Conservation (phyloP, 768 basidiomycete species). For the Suillus hirtellus region DNA sequence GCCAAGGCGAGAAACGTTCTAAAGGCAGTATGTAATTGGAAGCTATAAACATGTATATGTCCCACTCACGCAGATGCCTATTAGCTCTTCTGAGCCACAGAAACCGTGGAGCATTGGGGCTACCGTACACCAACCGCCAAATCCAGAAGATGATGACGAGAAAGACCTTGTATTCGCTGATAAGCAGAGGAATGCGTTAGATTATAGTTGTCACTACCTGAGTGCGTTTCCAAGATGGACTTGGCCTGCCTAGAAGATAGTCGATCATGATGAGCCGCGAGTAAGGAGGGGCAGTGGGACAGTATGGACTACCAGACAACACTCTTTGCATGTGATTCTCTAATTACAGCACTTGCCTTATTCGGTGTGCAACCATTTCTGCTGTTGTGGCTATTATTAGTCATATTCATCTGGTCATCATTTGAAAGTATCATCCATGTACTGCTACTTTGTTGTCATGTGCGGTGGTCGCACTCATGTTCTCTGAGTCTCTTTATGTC, state of each 20-base stretch:
- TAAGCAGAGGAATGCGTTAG: neutral
- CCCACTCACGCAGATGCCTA: slow-evolving; percentile 54
- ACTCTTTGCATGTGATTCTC: slow-evolving; percentile 36
- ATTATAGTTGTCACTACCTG: slow-evolving; percentile 50
- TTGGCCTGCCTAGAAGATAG: slow-evolving; percentile 86
- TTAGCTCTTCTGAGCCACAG: slow-evolving; percentile 64
- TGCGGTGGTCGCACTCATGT: neutral
- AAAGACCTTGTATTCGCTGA: slow-evolving; percentile 60
- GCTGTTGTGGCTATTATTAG: neutral
- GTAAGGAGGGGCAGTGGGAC: slow-evolving; percentile 3
- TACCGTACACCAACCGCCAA: slow-evolving; percentile 72
- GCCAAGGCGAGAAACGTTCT: slow-evolving; percentile 95
- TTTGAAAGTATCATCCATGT: neutral
- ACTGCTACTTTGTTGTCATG: too few species aligned
- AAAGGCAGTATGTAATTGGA: slow-evolving; percentile 2
- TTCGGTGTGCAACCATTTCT: slow-evolving; percentile 14
- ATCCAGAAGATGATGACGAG: slow-evolving; percentile 92
- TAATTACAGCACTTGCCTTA: slow-evolving; percentile 19
- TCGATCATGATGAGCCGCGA: slow-evolving; percentile 72
- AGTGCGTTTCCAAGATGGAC: slow-evolving; percentile 83
- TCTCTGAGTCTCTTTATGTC: neutral
- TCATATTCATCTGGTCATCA: slow-evolving; percentile 9
- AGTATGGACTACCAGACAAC: slow-evolving; percentile 1
- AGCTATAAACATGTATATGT: neutral
- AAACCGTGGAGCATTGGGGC: slow-evolving; percentile 63